Conservation (phyloP, 768 basidiomycete species). For the Panaeolus cyanescens region DNA sequence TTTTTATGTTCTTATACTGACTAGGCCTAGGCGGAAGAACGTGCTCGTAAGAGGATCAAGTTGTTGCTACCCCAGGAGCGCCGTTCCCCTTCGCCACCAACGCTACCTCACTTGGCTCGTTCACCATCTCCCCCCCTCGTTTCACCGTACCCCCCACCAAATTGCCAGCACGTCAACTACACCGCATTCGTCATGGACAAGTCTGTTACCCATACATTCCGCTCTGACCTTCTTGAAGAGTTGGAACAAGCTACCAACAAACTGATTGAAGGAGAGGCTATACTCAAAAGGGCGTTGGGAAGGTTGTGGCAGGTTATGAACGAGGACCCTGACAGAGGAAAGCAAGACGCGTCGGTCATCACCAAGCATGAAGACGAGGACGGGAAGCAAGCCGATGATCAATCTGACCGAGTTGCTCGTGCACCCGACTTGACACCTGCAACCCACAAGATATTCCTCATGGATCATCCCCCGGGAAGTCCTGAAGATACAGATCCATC, state of each 20-base stretch:
- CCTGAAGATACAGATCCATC: constrained; percentile 56
- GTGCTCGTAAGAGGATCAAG: constrained; percentile 79
- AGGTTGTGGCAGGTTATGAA: constrained; percentile 80
- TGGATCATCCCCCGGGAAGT: constrained; percentile 47
- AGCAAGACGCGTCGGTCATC: constrained; percentile 43
- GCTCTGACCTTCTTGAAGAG: constrained; percentile 75
- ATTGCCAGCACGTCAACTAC: constrained; percentile 70
- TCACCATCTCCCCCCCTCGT: constrained; percentile 76
- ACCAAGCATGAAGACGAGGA: constrained; percentile 71
- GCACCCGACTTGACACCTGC: constrained; percentile 70
- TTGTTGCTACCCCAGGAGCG: constrained; percentile 60
- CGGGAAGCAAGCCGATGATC: constrained; percentile 40
- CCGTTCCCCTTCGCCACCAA: constrained; percentile 72
- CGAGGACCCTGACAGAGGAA: constrained; percentile 57
- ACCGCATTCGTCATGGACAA: constrained; percentile 87
- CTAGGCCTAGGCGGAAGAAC: constrained; percentile 68
- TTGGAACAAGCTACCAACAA: constrained; percentile 81
- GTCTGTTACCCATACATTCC: constrained; percentile 81
- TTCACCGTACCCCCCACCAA: constrained; percentile 74
- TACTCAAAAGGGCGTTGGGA: constrained; percentile 73
- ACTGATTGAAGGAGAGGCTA: constrained; percentile 81
- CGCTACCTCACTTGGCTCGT: constrained; percentile 74
- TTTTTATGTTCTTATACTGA: constrained; percentile 10
- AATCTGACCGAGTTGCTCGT: constrained; percentile 45
- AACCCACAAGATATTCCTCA: constrained; percentile 68